Evolutionary conservation across 768 basidiomycete genomes (phyloP), one percentile per base, ranked within the genome.

Genomic region (Multifurca ochricompacta): DNA sequence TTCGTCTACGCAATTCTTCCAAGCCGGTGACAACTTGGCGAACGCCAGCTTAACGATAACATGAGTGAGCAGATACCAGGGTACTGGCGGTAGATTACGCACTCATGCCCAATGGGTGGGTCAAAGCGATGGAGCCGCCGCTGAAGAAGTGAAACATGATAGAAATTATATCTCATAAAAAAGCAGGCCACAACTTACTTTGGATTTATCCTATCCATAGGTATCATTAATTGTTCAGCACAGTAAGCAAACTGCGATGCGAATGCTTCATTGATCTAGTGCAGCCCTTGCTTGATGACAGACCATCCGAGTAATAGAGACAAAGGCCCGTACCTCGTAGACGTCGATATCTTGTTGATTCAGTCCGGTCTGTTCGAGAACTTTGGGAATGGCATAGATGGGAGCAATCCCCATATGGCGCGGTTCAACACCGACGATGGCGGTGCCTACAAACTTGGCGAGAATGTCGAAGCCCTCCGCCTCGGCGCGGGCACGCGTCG

Each of bases 181-280:
- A 27, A n/a, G 14, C n/a, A 10, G 23, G 55, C 41, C 60, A 61
- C 23, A 55, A 72, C 78, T 69, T 73, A 81, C 88, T 91, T 83
- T 44, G 88, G 82, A 65, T 96, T 96, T 63, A 93, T 84, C 68
- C 84, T 92, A 62, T 82, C 78, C 16, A 87, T 81, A 2, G 85
- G 80, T 41, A 95, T 75, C 25, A 76, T 73, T 23, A 94, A 76
- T 63, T 90, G 74, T 63, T 94, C 86, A 7, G 94, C 82, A 48
- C 89, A 93, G 70, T 92, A 87, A n/a, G 87, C 89, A 56, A 91
- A 94, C 65, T 95, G 92, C 1, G 89, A 92, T 0, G 91, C 91
- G 57, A 94, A 95, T 0, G 92, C 92, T 68, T 93, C 87, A 53
- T 91, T 91, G 59, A 89, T 86, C 87, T 91, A 58, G 21, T 46